Evolutionary conservation across 805 yeast species (phyloP).

Genomic region (Myxozyma mucilagina): DNA sequence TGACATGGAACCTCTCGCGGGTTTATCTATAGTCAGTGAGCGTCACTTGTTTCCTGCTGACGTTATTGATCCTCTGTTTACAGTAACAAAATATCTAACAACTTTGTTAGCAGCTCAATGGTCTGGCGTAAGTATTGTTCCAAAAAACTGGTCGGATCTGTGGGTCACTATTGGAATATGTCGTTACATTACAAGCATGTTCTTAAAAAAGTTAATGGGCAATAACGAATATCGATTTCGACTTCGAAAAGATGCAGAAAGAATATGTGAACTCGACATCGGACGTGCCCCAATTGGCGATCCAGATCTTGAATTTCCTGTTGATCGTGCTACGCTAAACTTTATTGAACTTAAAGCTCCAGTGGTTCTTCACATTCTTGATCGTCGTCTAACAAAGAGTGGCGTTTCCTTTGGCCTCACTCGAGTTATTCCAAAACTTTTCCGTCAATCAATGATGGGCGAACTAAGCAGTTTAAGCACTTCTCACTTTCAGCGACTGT

Average conservation of each 20-base stretch:
- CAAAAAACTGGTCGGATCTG: slow-evolving; percentile 70
- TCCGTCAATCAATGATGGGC: slow-evolving; percentile 93
- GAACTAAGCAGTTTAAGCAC: slow-evolving; percentile 80
- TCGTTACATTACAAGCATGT: slow-evolving; percentile 75
- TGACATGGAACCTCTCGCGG: slow-evolving; percentile 66
- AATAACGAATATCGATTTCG: slow-evolving; percentile 74
- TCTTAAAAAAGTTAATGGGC: slow-evolving; percentile 73
- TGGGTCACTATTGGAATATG: slow-evolving; percentile 92
- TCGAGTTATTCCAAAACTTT: slow-evolving; percentile 86
- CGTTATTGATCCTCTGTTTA: slow-evolving; percentile 74
- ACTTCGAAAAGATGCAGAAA: slow-evolving; percentile 63
- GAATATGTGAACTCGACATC: slow-evolving; percentile 70
- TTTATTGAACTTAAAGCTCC: slow-evolving; percentile 84
- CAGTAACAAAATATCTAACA: slow-evolving; percentile 65
- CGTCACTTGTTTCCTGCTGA: slow-evolving; percentile 68
- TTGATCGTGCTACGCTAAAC: slow-evolving; percentile 58
- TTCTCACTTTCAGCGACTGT: slow-evolving; percentile 83
- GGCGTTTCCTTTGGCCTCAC: slow-evolving; percentile 91
- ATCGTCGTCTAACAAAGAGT: slow-evolving; percentile 91
- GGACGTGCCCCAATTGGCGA: slow-evolving; percentile 79
- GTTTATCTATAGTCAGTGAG: slow-evolving; percentile 63
- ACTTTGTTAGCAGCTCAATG: slow-evolving; percentile 82
- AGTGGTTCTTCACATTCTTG: slow-evolving; percentile 76
- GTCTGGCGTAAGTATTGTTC: slow-evolving; percentile 89
- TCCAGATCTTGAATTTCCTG: slow-evolving; percentile 66